Conservation (phyloP, 108 stramenopile species). For the Nitzschia sp. region DNA sequence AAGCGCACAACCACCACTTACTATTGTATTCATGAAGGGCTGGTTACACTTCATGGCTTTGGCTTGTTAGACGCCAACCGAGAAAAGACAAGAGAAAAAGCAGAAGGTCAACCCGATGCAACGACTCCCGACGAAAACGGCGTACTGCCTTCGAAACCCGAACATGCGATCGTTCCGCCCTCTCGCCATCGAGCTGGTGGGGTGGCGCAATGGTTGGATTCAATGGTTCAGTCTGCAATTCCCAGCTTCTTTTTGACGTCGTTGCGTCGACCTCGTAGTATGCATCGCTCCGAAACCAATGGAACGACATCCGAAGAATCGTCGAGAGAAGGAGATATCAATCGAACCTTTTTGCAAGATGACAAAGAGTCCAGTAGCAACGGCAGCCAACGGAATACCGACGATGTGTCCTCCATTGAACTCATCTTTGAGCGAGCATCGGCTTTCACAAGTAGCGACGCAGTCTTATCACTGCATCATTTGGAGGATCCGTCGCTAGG, state of each 20-base stretch:
- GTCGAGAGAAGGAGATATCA: background rate
- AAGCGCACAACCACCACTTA: conserved; percentile 5
- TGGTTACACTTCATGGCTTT: conserved; percentile 16
- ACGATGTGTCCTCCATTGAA: background rate
- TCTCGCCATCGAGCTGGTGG: too few species aligned
- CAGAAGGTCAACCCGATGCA: background rate
- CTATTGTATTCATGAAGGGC: conserved; percentile 21
- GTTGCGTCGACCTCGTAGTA: background rate
- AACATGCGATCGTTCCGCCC: background rate
- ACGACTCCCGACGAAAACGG: background rate
- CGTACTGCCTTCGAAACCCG: background rate
- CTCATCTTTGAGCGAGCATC: background rate
- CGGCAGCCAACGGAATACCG: background rate
- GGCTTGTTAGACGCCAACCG: background rate
- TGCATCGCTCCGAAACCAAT: background rate
- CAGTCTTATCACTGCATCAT: too few species aligned
- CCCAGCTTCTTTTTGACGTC: too few species aligned
- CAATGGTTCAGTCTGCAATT: too few species aligned
- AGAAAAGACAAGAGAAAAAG: background rate
- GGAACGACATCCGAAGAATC: too few species aligned
- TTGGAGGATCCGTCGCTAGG: too few species aligned
- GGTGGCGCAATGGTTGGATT: too few species aligned
- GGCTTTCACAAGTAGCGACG: background rate
- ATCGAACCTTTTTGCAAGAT: background rate
- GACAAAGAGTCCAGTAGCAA: background rate